Evolutionary conservation across 345 rosid genomes (phyloP), one percentile per base, ranked within the genome.

Genomic region (Syzygium jambos): DNA sequence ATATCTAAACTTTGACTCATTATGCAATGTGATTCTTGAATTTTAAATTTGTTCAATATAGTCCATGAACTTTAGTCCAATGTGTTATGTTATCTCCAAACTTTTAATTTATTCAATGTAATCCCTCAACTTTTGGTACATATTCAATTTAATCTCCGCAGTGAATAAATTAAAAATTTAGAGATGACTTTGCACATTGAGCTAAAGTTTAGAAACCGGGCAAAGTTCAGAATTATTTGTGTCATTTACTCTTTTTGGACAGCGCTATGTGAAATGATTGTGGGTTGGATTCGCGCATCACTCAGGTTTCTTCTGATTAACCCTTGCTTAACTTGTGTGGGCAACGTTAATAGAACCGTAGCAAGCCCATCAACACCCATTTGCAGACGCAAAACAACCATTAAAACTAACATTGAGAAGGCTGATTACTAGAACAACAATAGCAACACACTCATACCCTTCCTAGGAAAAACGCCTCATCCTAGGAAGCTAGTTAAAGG

Each of bases 151-250:
- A 57, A 5, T 4, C 1, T 34, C 38, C 0, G 11, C 11, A 1
- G 25, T 59, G 0, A 59, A 25, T 12, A 3, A 59, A 25, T 59
- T 25, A 59, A 59, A 25, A 57, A 3, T 0, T 57, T 1, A 57
- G 0, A 14, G 0, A 25, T 0, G 4, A 0, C 0, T 11, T 25
- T 10, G 13, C 5, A 25, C 11, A 25, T 57, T 25, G 1, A 2
- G 0, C 4, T 0, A 25, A 57, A 25, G 5, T 57, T 25, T 57
- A 25, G 3, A 1, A 3, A 57, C 0, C 11, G 4, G 43, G 0
- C 6, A 41, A 4, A 41, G 43, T 4, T 41, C 5, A 41, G 43
- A 41, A 41, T 41, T 41, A 41, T 41, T 41, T 4, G 43, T 41
- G 43, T 41, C 43, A 41, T 1, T 41, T 41, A 41, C 6, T 41